Percentiles rank a stretch among this genome's conserved stretches.
Conservation (phyloP, 805 yeast genomes). For the Grigorovia jiainica region DNA sequence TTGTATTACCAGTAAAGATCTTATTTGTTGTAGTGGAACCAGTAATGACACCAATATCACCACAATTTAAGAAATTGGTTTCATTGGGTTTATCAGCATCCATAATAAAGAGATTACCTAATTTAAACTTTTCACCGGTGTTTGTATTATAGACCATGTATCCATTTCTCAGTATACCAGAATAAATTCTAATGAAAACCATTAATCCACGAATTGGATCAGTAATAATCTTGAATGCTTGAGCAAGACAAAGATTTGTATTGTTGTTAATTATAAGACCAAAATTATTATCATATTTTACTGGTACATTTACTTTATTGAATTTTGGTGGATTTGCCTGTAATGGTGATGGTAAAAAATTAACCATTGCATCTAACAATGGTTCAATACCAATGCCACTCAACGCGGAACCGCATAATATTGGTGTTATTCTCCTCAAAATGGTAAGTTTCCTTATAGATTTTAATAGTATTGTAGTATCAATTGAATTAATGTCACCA, state of each 20-base stretch:
- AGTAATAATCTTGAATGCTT: conserved; percentile 86
- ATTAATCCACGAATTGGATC: conserved; percentile 76
- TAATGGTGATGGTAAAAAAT: conserved; percentile 74
- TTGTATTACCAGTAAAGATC: conserved; percentile 83
- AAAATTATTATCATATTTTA: conserved; percentile 30
- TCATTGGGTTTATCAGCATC: conserved; percentile 82
- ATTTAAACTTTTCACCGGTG: conserved; percentile 54
- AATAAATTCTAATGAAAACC: conserved; percentile 81
- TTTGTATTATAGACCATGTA: conserved; percentile 58
- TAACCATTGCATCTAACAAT: conserved; percentile 69
- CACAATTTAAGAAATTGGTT: conserved; percentile 52
- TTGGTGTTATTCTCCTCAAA: conserved; percentile 53
- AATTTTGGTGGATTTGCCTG: conserved; percentile 54
- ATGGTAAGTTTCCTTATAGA: conserved; percentile 62
- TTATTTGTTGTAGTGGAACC: conserved; percentile 38
- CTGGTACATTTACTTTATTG: conserved; percentile 19
- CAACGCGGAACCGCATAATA: conserved; percentile 89
- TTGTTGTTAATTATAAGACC: conserved; percentile 49
- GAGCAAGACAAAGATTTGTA: conserved; percentile 57
- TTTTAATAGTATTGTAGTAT: conserved; percentile 40
- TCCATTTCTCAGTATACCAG: conserved; percentile 63
- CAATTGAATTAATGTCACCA: conserved; percentile 55
- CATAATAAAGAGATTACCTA: conserved; percentile 68
- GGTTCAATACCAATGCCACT: conserved; percentile 93
- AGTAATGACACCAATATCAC: conserved; percentile 74